Percentiles rank a stretch among this genome's conserved stretches.
These are phyloP conservation scores for Hygrocybe coccinea DNA, from an alignment of 768 basidiomycete genomes.

Conservation along the genomic window DNA sequence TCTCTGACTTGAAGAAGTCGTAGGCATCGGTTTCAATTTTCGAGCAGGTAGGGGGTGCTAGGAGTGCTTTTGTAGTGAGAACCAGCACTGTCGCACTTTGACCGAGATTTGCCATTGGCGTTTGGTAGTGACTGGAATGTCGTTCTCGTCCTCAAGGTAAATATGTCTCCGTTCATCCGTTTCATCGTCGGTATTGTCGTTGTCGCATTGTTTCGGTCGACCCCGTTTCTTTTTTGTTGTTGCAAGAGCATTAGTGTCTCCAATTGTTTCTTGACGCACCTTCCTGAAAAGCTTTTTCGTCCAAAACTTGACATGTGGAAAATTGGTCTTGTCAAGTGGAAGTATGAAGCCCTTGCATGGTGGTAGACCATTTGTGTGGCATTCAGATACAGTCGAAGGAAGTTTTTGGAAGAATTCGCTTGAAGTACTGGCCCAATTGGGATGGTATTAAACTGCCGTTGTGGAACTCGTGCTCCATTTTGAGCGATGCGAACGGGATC, in stretches of 20 bases:
- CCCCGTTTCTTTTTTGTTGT: slow-evolving; percentile 9
- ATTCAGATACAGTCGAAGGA: not conserved
- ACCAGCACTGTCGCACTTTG: slow-evolving; percentile 6
- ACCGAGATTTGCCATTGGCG: slow-evolving; percentile 5
- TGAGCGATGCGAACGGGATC: slow-evolving; percentile 9
- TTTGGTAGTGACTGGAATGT: not conserved
- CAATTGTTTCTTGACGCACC: not conserved
- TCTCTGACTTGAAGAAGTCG: slow-evolving; percentile 9
- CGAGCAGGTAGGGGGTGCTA: slow-evolving; percentile 4
- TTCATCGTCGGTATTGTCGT: slow-evolving; percentile 1
- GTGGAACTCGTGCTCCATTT: not conserved
- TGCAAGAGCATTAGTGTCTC: slow-evolving; percentile 9
- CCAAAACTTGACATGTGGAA: slow-evolving; percentile 14
- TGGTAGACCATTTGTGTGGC: not conserved
- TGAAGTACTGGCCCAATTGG: not conserved
- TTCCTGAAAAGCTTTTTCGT: slow-evolving; percentile 1
- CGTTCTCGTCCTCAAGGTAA: slow-evolving; percentile 10
- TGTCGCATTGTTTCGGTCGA: slow-evolving; percentile 4
- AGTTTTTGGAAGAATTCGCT: not conserved
- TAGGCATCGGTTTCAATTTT: not conserved
- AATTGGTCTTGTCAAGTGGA: not conserved
- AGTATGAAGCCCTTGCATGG: not conserved
- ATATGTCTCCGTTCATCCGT: not conserved
- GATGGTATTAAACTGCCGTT: not conserved
- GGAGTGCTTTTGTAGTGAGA: not conserved